Conservation (phyloP, 176 grass and related monocot genomes). For the Lolium multiflorum region DNA sequence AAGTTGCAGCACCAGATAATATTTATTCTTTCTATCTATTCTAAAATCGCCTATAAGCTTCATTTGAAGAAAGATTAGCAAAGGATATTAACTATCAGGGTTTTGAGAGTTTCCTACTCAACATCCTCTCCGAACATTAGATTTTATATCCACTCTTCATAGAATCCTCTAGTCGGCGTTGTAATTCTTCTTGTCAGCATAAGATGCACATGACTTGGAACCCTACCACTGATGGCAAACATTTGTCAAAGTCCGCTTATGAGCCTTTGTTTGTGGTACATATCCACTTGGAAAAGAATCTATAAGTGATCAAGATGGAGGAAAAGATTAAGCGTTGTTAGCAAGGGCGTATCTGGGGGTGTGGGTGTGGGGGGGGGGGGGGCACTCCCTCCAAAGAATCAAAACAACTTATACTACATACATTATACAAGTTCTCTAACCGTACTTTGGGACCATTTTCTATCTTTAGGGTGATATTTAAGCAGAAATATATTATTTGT, state of each 20-base stretch:
- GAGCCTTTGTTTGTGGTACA: too few species aligned
- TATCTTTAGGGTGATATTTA: too few species aligned
- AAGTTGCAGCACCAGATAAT: not conserved
- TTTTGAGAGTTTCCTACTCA: slow-evolving; percentile 73
- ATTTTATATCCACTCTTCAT: slow-evolving; percentile 57
- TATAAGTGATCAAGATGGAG: not conserved
- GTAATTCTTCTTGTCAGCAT: slow-evolving; percentile 68
- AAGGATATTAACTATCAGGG: slow-evolving; percentile 69
- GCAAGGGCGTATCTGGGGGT: too few species aligned
- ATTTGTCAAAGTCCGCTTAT: not conserved
- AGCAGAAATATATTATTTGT: too few species aligned
- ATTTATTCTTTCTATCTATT: not conserved
- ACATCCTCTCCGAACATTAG: slow-evolving; percentile 61
- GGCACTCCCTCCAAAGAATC: too few species aligned
- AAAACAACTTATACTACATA: too few species aligned
- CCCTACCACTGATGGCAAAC: not conserved
- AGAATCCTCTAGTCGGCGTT: slow-evolving; percentile 37
- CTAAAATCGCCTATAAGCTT: not conserved
- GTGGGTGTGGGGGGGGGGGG: too few species aligned
- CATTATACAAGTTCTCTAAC: too few species aligned
- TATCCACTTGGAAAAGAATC: not conserved
- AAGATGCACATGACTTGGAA: slow-evolving; percentile 42
- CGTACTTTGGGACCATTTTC: too few species aligned
- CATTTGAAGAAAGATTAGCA: not conserved
- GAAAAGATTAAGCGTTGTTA: not conserved